These are phyloP conservation scores for Hansenula sp. DNA, from an alignment of 1,139 yeast species.

Conservation along the genomic window DNA sequence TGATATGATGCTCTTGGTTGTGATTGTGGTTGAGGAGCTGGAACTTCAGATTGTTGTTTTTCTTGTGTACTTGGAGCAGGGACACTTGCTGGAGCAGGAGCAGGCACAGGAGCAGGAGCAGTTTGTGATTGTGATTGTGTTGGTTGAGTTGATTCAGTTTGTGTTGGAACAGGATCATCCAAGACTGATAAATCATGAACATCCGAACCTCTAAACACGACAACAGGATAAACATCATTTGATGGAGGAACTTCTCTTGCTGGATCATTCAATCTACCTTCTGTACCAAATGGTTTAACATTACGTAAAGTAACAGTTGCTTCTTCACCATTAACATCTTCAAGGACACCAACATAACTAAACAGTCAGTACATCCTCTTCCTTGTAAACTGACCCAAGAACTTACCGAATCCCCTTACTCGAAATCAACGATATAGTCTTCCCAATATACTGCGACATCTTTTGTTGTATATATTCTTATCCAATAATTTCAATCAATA, in stretches of 20 bases:
- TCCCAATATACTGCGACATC: slow-evolving; percentile 90
- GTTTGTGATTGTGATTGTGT: slow-evolving; percentile 26
- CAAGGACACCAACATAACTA: slow-evolving; percentile 82
- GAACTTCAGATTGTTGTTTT: slow-evolving; percentile 30
- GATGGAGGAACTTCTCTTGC: slow-evolving; percentile 72
- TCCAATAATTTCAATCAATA: background rate
- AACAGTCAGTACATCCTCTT: background rate
- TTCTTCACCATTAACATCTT: slow-evolving; percentile 83
- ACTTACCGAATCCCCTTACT: slow-evolving; percentile 70
- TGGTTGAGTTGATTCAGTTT: slow-evolving; percentile 26
- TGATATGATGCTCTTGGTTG: slow-evolving; percentile 1
- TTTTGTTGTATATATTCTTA: background rate
- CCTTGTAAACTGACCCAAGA: too few species aligned
- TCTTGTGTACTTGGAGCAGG: slow-evolving; percentile 20
- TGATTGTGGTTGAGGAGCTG: slow-evolving; percentile 20
- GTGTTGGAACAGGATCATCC: slow-evolving; percentile 54
- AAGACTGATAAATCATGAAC: slow-evolving; percentile 86
- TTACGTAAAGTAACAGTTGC: slow-evolving; percentile 84
- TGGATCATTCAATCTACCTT: slow-evolving; percentile 80
- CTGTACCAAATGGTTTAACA: slow-evolving; percentile 89
- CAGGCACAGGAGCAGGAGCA: slow-evolving; percentile 16
- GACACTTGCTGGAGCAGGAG: slow-evolving; percentile 16
- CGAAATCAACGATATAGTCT: slow-evolving; percentile 84
- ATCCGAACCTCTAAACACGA: slow-evolving; percentile 88
- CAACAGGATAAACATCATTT: slow-evolving; percentile 67